Evolutionary conservation across 345 rosid species (phyloP), one percentile per base, ranked within the genome.

Genomic region (Arabidopsis arenosa): DNA sequence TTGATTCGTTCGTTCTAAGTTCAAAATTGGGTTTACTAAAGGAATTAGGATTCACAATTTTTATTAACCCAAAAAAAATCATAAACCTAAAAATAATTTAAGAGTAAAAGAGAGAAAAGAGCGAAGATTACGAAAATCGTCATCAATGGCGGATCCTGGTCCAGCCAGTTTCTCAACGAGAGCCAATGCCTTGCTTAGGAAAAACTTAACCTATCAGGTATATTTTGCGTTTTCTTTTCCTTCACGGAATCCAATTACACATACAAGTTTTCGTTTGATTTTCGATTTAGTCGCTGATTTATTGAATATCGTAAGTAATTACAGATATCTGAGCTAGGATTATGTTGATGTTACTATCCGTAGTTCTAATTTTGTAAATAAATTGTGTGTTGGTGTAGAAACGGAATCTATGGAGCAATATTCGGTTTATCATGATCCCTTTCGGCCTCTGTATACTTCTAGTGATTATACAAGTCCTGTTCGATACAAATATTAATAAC

Each of bases 151-250:
- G 80, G 86, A 82, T 73, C 68, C 76, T 44, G 86, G 81, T 59
- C 83, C 83, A 7, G 76, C 90, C 65, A 84, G 88, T 83, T 92
- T 86, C 88, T 74, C 80, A 71, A 82, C 91, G 39, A 90, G 88
- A 80, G 88, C 90, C 72, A 85, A 88, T 75, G 97, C 97, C 63
- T 79, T 95, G 75, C 86, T 92, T 66, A 74, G 96, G 10, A 95
- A 95, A 89, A 95, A 92, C 81, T 80, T 90, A 84, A 89, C 87
- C 61, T 90, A 72, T 69, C 99, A 95, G 97, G 99, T 95, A 12
- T 2, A 1, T 13, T 1, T 3, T 33, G 0, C 2, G 48, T 41
- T 52, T 63, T 37, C 30, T 23, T 60, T 21, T 30, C 49, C 10
- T 55, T 23, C 30, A 53, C 57, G 45, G 4, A 49, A 26, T 66